Conservation (phyloP, 1,139 yeast species). For the Kurtzmaniella natalensis region DNA sequence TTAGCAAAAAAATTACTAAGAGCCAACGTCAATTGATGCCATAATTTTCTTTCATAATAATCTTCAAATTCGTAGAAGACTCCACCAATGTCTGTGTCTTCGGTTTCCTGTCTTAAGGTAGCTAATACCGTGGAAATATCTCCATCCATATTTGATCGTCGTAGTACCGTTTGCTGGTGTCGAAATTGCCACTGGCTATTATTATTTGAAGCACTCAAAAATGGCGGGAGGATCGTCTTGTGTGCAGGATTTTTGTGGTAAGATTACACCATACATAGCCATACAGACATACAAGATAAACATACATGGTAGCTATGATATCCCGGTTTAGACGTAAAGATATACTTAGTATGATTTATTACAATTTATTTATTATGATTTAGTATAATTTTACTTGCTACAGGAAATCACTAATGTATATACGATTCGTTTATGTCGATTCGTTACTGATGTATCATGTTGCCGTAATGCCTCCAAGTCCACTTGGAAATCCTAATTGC, state of each 20-base stretch:
- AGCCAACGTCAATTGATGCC: constrained; percentile 72
- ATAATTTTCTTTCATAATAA: constrained; percentile 75
- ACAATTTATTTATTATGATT: too few species aligned
- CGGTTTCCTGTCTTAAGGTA: constrained; percentile 65
- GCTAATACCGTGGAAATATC: constrained; percentile 62
- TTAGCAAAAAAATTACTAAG: constrained; percentile 56
- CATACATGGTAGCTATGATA: too few species aligned
- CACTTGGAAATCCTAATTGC: background rate
- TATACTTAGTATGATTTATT: too few species aligned
- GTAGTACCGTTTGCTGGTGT: too few species aligned
- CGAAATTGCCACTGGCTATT: constrained; percentile 1
- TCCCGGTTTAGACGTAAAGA: too few species aligned
- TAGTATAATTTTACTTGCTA: too few species aligned
- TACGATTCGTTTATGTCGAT: too few species aligned
- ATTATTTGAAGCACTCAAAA: too few species aligned
- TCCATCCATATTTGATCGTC: constrained; percentile 23
- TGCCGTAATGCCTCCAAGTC: background rate
- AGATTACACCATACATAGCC: too few species aligned
- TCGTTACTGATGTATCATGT: too few species aligned
- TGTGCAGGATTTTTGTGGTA: background rate
- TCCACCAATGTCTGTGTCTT: constrained; percentile 57
- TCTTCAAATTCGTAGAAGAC: constrained; percentile 78
- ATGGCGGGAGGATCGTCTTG: background rate
- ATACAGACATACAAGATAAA: too few species aligned
- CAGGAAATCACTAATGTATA: too few species aligned